These are phyloP conservation scores for Vigna hirtella DNA, from an alignment of 306 rosid genomes.

Conservation along the genomic window DNA sequence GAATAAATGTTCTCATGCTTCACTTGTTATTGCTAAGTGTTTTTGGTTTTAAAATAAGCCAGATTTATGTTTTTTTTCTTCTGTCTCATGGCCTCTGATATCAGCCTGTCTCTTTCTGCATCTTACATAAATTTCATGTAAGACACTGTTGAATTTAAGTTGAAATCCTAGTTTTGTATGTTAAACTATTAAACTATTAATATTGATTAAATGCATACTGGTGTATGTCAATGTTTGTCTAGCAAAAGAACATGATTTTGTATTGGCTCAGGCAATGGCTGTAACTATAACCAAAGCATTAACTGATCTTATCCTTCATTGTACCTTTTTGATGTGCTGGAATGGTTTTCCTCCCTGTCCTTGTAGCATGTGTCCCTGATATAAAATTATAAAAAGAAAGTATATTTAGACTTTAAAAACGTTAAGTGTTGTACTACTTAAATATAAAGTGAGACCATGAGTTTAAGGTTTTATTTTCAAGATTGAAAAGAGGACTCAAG, in stretches of 20 bases:
- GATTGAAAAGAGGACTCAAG: too few relatives aligned
- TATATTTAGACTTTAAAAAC: too few relatives aligned
- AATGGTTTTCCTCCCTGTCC: background rate
- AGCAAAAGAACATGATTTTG: constrained; percentile 18
- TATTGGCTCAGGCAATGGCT: background rate
- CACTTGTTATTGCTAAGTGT: constrained; percentile 29
- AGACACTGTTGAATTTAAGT: constrained; percentile 23
- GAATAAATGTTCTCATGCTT: constrained; percentile 55
- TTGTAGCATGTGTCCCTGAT: background rate
- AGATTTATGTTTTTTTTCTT: background rate
- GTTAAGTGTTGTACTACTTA: too few relatives aligned
- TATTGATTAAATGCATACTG: constrained; percentile 13
- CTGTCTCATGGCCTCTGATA: constrained; percentile 21
- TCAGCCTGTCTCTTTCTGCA: constrained; percentile 7
- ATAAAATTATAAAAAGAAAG: background rate
- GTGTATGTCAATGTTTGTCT: background rate
- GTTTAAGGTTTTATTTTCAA: too few relatives aligned
- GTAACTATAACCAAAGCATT: background rate
- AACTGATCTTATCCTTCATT: background rate
- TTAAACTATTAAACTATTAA: constrained; percentile 18
- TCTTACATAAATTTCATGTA: constrained; percentile 19
- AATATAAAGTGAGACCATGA: too few relatives aligned
- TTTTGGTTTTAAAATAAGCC: constrained; percentile 23
- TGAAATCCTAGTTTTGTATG: constrained; percentile 23
- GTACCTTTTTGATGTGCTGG: background rate